Conservation (phyloP, 495 filamentous ascomycete species). For the Staphylotrichum tortipilum region DNA sequence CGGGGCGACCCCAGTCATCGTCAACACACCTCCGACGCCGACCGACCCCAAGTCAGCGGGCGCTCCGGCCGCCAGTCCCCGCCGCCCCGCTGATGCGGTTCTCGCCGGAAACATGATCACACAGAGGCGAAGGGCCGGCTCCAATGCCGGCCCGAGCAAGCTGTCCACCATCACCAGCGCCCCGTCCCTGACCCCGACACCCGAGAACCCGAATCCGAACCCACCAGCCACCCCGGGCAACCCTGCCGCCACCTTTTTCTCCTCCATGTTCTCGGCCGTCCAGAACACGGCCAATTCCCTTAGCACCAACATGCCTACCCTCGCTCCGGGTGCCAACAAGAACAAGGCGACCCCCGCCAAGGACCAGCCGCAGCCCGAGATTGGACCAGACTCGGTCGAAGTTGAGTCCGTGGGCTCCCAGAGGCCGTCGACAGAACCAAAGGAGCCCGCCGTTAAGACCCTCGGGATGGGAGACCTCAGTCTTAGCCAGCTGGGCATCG, state of each 20-base stretch:
- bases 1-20: conserved; percentile 38
- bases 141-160: conserved; percentile 73
- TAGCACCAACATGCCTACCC: conserved; percentile 67
- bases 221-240: conserved; percentile 32
- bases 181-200: conserved; percentile 64
- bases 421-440: conserved; percentile 40
- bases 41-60: conserved; percentile 29
- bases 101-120: conserved; percentile 65
- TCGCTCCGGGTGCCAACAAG: conserved; percentile 33
- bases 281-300: conserved; percentile 89
- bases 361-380: conserved; percentile 18
- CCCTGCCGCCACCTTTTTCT: conserved; percentile 67
- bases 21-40: conserved; percentile 51
- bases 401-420: conserved; percentile 35
- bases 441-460: conserved; percentile 77
- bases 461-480: conserved; percentile 82
- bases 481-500: conserved; percentile 70
- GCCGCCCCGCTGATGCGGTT: conserved; percentile 29
- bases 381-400: conserved; percentile 37
- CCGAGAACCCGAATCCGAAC: too few species aligned
- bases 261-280: conserved; percentile 81
- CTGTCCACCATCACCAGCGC: conserved; percentile 73
- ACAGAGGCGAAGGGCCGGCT: conserved; percentile 50
- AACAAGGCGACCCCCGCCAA: conserved; percentile 24
- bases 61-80: conserved; percentile 20